phyloP scores from a whole-genome alignment of 352 stramenopile genomes.

The Phytophthora boehmeriae region DNA sequence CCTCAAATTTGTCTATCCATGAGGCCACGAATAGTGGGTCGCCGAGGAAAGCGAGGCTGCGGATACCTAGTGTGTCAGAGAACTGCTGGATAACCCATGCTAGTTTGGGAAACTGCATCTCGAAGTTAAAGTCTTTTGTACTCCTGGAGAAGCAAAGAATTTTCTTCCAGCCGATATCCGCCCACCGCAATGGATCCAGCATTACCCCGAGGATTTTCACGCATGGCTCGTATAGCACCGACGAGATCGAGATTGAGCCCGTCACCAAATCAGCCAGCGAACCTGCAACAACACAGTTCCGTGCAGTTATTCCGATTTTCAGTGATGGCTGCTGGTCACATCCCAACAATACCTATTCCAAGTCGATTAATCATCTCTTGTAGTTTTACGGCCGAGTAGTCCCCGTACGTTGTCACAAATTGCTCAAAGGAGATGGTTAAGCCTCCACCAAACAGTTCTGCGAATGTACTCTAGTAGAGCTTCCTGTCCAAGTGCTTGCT shows the following conservation, averaged over 20 bases:
- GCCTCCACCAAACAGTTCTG: slow-evolving; percentile 37
- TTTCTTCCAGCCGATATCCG: slow-evolving; percentile 37
- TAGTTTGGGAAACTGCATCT: slow-evolving; percentile 40
- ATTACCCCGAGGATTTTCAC: slow-evolving; percentile 29
- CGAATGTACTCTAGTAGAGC: slow-evolving; percentile 47
- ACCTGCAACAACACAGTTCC: slow-evolving; percentile 21
- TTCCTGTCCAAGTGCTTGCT: slow-evolving; percentile 51
- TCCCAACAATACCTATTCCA: slow-evolving; percentile 50
- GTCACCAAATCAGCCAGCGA: slow-evolving; percentile 42
- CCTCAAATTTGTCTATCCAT: slow-evolving; percentile 32
- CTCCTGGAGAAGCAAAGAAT: slow-evolving; percentile 36
- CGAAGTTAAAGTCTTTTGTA: slow-evolving; percentile 45
- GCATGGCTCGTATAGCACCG: slow-evolving; percentile 33
- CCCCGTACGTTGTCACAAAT: slow-evolving; percentile 48
- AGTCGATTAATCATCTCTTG: slow-evolving; percentile 38
- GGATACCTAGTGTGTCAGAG: not conserved
- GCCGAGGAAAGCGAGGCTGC: slow-evolving; percentile 14
- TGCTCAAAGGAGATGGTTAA: slow-evolving; percentile 35
- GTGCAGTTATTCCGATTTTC: too few species aligned
- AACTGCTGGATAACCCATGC: slow-evolving; percentile 22
- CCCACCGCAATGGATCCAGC: slow-evolving; percentile 44
- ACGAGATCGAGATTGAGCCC: slow-evolving; percentile 34
- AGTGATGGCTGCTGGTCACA: not conserved
- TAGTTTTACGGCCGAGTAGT: slow-evolving; percentile 43
- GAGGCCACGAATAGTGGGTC: slow-evolving; percentile 33